These are phyloP conservation scores for Pseudocercospora musae DNA, from an alignment of 2,329 filamentous ascomycete species.

Conservation along the genomic window DNA sequence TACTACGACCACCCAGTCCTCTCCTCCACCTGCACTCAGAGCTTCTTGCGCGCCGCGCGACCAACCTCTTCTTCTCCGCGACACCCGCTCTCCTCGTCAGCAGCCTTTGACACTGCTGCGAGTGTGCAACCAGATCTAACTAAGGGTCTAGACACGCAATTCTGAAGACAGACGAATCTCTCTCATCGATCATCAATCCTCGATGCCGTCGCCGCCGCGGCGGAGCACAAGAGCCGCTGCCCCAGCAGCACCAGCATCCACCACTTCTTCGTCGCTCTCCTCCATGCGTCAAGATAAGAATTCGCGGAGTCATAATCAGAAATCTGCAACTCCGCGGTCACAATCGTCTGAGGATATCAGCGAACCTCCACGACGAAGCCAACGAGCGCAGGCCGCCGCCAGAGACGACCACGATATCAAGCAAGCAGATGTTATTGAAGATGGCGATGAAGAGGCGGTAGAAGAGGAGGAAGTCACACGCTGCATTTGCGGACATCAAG, in stretches of 20 bases:
- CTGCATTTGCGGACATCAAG: slow-evolving; percentile 90
- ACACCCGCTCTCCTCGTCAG: neutral
- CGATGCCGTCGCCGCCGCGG: slow-evolving; percentile 48
- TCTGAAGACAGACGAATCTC: neutral
- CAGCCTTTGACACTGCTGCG: neutral
- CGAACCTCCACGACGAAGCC: slow-evolving; percentile 73
- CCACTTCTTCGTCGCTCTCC: slow-evolving; percentile 67
- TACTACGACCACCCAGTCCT: neutral
- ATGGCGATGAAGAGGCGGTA: slow-evolving; percentile 58
- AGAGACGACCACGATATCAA: slow-evolving; percentile 48
- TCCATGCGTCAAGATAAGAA: slow-evolving; percentile 70
- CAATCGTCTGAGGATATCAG: slow-evolving; percentile 65
- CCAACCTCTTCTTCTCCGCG: slow-evolving; percentile 1
- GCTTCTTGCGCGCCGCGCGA: slow-evolving; percentile 2
- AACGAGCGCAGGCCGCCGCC: slow-evolving; percentile 69
- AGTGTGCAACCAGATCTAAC: neutral
- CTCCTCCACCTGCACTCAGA: slow-evolving; percentile 2
- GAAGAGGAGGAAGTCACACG: slow-evolving; percentile 91
- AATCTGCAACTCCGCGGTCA: slow-evolving; percentile 70
- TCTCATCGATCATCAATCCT: neutral
- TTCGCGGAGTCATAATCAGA: slow-evolving; percentile 70
- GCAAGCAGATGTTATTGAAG: slow-evolving; percentile 41
- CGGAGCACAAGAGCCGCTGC: slow-evolving; percentile 73
- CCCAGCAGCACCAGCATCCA: slow-evolving; percentile 64
- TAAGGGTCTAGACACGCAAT: neutral